A percentile compares a stretch with the other conserved stretches of the same genome.
These are phyloP conservation scores for Magnusiomyces tetraspermus DNA, from an alignment of 1,139 yeast species.

Conservation along the genomic window DNA sequence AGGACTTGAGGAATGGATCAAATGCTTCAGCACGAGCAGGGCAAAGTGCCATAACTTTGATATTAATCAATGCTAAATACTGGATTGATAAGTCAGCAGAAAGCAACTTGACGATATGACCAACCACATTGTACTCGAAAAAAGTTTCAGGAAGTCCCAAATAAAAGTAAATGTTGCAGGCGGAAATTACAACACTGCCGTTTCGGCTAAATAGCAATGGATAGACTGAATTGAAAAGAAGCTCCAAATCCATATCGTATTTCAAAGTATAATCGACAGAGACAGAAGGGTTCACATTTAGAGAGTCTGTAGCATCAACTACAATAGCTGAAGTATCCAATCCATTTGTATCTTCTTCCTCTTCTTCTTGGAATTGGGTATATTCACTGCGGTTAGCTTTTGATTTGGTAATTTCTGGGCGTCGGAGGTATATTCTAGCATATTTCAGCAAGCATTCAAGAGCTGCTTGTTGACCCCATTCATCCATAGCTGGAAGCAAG, in stretches of 20 bases:
- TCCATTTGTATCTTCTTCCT: conserved; percentile 13
- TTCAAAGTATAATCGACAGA: conserved; percentile 6
- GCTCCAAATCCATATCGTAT: conserved; percentile 48
- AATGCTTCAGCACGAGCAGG: conserved; percentile 39
- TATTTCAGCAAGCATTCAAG: conserved; percentile 63
- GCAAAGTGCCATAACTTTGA: conserved; percentile 29
- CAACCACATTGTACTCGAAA: conserved; percentile 41
- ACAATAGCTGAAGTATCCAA: conserved; percentile 1
- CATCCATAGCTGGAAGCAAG: conserved; percentile 50
- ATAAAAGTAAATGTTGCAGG: conserved; percentile 45
- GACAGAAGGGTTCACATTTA: conserved; percentile 1
- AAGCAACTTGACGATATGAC: conserved; percentile 40
- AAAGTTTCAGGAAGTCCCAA: conserved; percentile 47
- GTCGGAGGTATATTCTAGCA: conserved; percentile 49
- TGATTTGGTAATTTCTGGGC: conserved; percentile 33
- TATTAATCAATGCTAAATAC: conserved; percentile 28
- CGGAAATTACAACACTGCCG: conserved; percentile 55
- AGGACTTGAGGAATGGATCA: conserved; percentile 40
- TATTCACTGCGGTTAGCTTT: conserved; percentile 9
- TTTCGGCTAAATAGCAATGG: conserved; percentile 43
- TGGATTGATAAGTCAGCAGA: conserved; percentile 32
- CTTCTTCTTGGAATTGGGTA: conserved; percentile 15
- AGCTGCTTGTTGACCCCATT: conserved; percentile 60
- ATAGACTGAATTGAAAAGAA: conserved; percentile 42
- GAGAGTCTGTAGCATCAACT: background rate